phyloP scores from a whole-genome alignment of 805 yeast species.

The Hanseniaspora pseudoguilliermondii region DNA sequence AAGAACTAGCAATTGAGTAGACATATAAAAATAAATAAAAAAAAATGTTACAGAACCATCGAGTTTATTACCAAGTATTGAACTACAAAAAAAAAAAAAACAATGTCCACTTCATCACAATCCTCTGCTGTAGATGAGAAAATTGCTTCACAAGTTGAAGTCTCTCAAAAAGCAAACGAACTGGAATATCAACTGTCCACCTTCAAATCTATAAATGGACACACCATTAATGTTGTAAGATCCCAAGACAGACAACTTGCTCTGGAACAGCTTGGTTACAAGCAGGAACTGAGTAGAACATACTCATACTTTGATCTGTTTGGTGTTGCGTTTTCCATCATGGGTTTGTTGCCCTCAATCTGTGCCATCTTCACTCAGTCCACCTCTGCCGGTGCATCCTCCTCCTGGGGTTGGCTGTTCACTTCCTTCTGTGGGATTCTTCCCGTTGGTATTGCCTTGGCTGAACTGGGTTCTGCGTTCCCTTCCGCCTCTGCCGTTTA shows the following conservation, averaged over 20 bases:
- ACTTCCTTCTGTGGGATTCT: slow-evolving; percentile 42
- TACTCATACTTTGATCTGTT: slow-evolving; percentile 53
- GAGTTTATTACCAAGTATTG: too few species aligned
- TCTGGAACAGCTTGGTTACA: slow-evolving; percentile 44
- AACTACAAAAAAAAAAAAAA: background rate
- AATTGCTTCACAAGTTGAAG: background rate
- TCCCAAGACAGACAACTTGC: slow-evolving; percentile 13
- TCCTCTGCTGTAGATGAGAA: background rate
- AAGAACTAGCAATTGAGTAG: too few species aligned
- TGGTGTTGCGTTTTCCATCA: slow-evolving; percentile 59
- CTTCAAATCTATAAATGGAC: slow-evolving; percentile 6
- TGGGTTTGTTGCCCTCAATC: slow-evolving; percentile 58
- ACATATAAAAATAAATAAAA: too few species aligned
- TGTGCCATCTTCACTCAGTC: slow-evolving; percentile 44
- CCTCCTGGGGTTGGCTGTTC: slow-evolving; percentile 61
- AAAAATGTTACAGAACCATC: too few species aligned
- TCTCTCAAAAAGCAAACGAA: background rate
- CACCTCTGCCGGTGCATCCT: slow-evolving; percentile 47
- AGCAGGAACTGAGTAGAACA: slow-evolving; percentile 51
- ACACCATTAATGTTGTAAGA: slow-evolving; percentile 12
- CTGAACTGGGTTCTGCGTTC: slow-evolving; percentile 53
- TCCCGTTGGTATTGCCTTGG: slow-evolving; percentile 48
- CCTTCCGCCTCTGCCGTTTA: slow-evolving; percentile 71
- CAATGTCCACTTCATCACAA: background rate
- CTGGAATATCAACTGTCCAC: slow-evolving; percentile 6